Conservation (phyloP, 2,329 filamentous ascomycete genomes). For the Pestalotiopsis sp. region DNA sequence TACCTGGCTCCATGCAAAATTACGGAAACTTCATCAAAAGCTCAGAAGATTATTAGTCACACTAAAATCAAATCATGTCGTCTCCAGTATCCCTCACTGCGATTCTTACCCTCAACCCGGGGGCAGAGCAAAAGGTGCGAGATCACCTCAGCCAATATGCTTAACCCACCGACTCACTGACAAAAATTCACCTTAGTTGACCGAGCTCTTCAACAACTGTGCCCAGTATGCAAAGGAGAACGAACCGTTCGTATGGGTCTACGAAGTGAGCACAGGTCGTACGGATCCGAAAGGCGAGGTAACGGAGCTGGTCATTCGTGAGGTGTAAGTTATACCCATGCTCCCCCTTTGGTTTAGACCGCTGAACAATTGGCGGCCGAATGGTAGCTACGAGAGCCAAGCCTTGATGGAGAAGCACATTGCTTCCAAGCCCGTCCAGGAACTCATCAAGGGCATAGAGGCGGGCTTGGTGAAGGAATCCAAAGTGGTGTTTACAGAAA, state of each 20-base stretch:
- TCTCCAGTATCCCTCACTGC: conserved; percentile 6
- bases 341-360: background rate
- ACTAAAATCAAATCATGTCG: no score
- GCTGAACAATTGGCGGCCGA: background rate
- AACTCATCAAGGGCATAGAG: conserved; percentile 4
- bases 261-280: background rate
- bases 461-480: conserved; percentile 4
- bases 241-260: conserved; percentile 7
- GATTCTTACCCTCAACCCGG: conserved; percentile 3
- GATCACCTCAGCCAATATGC: background rate
- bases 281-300: conserved; percentile 5
- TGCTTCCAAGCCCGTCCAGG: background rate
- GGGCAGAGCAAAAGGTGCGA: conserved; percentile 1
- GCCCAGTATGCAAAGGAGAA: conserved; percentile 9
- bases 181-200: background rate
- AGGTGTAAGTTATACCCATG: background rate
- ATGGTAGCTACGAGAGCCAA: conserved; percentile 4
- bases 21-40: no score
- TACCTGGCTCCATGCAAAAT: background rate
- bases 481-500: conserved; percentile 2
- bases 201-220: conserved; percentile 9
- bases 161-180: no score
- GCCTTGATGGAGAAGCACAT: conserved; percentile 6
- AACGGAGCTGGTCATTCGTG: conserved; percentile 1
- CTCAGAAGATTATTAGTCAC: no score